Conservation (phyloP, 2,329 filamentous ascomycete species). For the Coleophoma eucalyptorum region DNA sequence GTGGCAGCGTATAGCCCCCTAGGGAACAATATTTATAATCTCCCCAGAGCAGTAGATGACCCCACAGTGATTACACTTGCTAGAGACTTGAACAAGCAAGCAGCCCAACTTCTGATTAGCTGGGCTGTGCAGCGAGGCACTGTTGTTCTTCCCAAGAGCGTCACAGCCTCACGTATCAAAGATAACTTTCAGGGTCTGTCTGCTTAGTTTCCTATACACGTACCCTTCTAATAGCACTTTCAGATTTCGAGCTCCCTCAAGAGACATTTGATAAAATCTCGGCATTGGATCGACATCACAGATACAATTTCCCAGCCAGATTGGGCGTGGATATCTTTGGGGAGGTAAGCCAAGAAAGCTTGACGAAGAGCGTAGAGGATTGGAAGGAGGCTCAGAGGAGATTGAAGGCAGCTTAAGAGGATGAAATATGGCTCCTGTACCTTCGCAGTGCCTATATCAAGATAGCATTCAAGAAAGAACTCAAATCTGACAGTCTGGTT, state of each 20-base stretch:
- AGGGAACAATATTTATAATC: conserved; percentile 47
- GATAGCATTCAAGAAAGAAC: no score
- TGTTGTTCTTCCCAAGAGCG: conserved; percentile 50
- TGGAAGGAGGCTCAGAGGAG: conserved; percentile 31
- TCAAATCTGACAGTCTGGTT: no score
- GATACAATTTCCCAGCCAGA: conserved; percentile 39
- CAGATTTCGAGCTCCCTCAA: conserved; percentile 33
- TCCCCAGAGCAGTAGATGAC: conserved; percentile 42
- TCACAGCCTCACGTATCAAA: conserved; percentile 46
- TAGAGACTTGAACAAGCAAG: conserved; percentile 44
- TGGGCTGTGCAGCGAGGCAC: conserved; percentile 52
- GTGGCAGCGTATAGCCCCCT: conserved; percentile 64
- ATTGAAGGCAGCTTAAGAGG: no score
- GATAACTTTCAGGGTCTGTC: conserved; percentile 35
- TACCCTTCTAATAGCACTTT: conserved; percentile 18
- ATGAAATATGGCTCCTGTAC: no score
- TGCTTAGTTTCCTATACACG: not conserved
- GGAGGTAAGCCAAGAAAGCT: conserved; percentile 32
- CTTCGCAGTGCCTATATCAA: no score
- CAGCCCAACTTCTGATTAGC: conserved; percentile 48
- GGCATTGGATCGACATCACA: conserved; percentile 32
- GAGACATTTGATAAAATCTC: conserved; percentile 34
- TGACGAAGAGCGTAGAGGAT: conserved; percentile 31
- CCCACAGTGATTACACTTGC: conserved; percentile 47
- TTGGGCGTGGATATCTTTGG: conserved; percentile 40